phyloP scores from a whole-genome alignment of 1,139 yeast species.

The Saccharomyces hybrid region DNA sequence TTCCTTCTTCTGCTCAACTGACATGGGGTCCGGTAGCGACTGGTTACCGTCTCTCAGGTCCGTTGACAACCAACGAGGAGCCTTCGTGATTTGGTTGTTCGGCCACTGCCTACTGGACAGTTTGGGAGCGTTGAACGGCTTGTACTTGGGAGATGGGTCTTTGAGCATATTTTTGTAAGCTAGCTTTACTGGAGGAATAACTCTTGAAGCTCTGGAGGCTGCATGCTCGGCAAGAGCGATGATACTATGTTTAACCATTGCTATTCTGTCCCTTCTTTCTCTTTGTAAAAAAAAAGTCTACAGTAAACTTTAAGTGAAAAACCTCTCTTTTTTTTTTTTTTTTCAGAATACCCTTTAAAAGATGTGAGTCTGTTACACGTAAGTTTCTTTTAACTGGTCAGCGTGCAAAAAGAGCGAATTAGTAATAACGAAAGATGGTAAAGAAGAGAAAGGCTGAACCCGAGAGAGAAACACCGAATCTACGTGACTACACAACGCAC shows the following conservation, averaged over 20 bases:
- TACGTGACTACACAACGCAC: neutral
- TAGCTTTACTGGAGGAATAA: slow-evolving; percentile 29
- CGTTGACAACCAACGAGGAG: slow-evolving; percentile 95
- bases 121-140: slow-evolving; percentile 55
- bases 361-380: neutral
- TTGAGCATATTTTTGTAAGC: slow-evolving; percentile 43
- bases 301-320: neutral
- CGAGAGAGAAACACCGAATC: neutral
- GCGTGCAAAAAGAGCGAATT: neutral
- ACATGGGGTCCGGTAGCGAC: slow-evolving; percentile 95
- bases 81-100: slow-evolving; percentile 54
- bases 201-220: slow-evolving; percentile 16
- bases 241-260: neutral
- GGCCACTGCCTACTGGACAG: slow-evolving; percentile 89
- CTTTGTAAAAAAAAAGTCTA: neutral
- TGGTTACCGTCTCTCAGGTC: slow-evolving; percentile 97
- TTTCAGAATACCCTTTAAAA: neutral
- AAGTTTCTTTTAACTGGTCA: neutral
- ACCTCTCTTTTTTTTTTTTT: neutral
- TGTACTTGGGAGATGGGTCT: slow-evolving; percentile 76
- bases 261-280: neutral
- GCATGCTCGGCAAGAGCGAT: slow-evolving; percentile 5
- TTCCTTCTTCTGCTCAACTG: slow-evolving; percentile 77
- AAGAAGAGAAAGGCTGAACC: neutral
- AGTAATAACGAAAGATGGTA: neutral